Base-by-base conservation (phyloP, 805 yeast species). In the Saturnispora halmiae region DNA sequence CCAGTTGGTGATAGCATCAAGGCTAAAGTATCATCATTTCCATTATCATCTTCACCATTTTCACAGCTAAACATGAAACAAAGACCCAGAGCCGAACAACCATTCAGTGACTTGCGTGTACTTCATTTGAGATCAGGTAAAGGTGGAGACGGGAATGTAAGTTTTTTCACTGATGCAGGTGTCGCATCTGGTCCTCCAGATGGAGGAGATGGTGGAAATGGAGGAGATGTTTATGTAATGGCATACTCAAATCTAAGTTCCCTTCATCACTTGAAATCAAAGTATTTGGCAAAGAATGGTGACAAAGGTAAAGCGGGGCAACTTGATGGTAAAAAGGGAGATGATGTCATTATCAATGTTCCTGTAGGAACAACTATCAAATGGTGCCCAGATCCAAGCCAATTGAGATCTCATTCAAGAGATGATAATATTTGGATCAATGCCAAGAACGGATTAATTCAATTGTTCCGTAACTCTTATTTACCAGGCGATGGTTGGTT, bases 181-280 rank as follows among this genome's bases (percentile, higher is more conserved):
- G 63, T 84, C 32, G 70, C 95, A 0, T 70, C 72, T 15, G 98
- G 98, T 0, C 97, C 98, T 0, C 95, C 98, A 0, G 94, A 88
- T 59, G 98, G 98, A n/a, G 98, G 98, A 8, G 96, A 92, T 62
- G 98, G 98, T 24, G 98, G 97, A 4, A 65, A 69, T 46, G 98
- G 98, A 18, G 98, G 98, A 2, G 70, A 79, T 40, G 72, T 92
- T 2, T 90, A 81, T 55, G 75, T 92, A 2, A 84, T 80, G 55
- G 95, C 94, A 3, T 77, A 79, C 2, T 75, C 75, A 37, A 83
- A 82, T 18, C 51, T 83, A 32, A 73, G 77, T 28, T 79, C 92
- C 4, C 60, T 92, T 44, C 86, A 85, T 51, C 76, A 77, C 45
- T 52, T 90, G 22, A 72, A 72, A 45, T 72, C 80, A 28, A 70